Base-by-base conservation (phyloP, 768 basidiomycete genomes). In the Piloderma croceum region DNA sequence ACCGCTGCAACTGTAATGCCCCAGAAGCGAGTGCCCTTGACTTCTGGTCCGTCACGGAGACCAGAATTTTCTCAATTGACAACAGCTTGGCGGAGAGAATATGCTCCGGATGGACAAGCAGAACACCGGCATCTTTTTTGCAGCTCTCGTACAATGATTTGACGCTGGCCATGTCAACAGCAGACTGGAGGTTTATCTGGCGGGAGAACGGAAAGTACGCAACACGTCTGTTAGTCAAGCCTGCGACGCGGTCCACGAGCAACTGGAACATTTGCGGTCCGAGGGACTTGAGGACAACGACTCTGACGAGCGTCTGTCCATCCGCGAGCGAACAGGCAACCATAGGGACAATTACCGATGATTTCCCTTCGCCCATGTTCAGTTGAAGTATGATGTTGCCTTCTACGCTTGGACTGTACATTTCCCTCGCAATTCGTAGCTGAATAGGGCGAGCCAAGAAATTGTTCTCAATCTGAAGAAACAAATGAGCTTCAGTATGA, bases 341-440 rank as follows among this genome's bases (percentile, higher is more conserved):
- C 22, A 76, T 56, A 1, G 76, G 76, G 2, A 77, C 62, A 15
- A 78, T 79, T 4, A 74, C 73, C 3, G 65, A 62, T 9, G 71
- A 67, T 43, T 78, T 76, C 1, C 76, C 77, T 39, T 78, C 76
- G 2, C 76, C 76, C 76, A 78, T 79, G n/a, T n/a, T n/a, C n/a
- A n/a, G n/a, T n/a, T n/a, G n/a, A n/a, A n/a, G n/a, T n/a, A n/a
- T n/a, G n/a, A 36, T 78, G 35, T 70, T 78, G 6, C 46, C 12
- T 3, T 45, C 42, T 0, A 54, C 61, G 1, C 39, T 41, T 0
- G 77, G 74, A 0, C 50, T 38, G 18, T 73, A 69, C 76, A 78
- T 77, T 36, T 74, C 64, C 3, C 48, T 38, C 1, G 74, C 70
- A 7, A 77, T 54, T 0, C 52, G 37, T 0, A 54, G 53, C 42